Percentiles rank a stretch among this genome's conserved stretches.
These are phyloP conservation scores for Populus hybrid DNA, from an alignment of 441 rosid genomes.

Conservation along the genomic window DNA sequence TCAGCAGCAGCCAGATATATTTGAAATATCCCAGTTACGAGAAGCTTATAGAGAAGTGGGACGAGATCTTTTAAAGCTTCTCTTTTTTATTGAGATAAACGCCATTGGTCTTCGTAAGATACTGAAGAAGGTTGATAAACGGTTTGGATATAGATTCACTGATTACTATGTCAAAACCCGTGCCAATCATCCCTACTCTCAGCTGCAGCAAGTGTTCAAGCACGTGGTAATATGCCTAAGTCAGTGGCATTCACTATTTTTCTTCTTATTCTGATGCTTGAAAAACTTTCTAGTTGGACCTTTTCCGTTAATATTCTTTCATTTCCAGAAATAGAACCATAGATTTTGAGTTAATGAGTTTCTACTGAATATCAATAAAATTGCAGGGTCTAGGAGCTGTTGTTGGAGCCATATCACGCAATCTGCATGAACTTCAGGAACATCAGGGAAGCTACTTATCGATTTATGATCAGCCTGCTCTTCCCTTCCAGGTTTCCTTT, in stretches of 20 bases:
- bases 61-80: conserved; percentile 77
- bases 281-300: background rate
- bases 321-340: background rate
- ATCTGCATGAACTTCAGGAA: conserved; percentile 97
- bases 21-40: conserved; percentile 56
- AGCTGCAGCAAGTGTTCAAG: conserved; percentile 96
- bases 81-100: conserved; percentile 81
- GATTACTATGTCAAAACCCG: conserved; percentile 92
- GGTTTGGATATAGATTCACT: conserved; percentile 87
- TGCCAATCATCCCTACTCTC: conserved; percentile 98
- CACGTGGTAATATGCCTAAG: conserved; percentile 74
- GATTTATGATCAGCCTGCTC: conserved; percentile 87
- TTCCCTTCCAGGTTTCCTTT: conserved; percentile 69
- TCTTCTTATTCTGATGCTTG: conserved; percentile 8
- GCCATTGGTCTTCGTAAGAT: conserved; percentile 94
- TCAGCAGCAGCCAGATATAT: conserved; percentile 64
- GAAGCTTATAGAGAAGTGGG: conserved; percentile 82
- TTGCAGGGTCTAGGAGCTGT: conserved; percentile 96
- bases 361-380: conserved; percentile 19
- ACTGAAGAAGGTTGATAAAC: conserved; percentile 93
- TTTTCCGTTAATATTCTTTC: background rate
- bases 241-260: conserved; percentile 11
- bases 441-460: conserved; percentile 93
- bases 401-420: conserved; percentile 95
- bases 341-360: conserved; percentile 4